A percentile compares a stretch with the other conserved stretches of the same genome.
These are phyloP conservation scores for Neurospora pannonica DNA, from an alignment of 495 filamentous ascomycete species.

Conservation along the genomic window DNA sequence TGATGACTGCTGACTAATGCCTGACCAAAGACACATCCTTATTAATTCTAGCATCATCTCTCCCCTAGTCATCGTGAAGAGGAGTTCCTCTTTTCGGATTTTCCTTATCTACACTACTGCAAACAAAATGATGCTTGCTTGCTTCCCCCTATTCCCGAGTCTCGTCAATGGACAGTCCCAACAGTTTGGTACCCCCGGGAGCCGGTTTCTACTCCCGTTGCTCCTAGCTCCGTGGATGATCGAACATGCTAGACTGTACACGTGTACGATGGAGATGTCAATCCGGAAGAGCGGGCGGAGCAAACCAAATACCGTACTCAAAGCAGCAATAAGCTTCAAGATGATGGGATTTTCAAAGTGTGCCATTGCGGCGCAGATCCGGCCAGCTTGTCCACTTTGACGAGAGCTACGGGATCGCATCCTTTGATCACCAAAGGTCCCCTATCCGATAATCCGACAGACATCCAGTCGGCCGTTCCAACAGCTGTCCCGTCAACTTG, in stretches of 20 bases:
- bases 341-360: not conserved
- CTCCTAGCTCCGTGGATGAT: not conserved
- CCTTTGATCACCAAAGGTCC: not conserved
- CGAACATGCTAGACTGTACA: not conserved
- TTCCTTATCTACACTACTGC: not conserved
- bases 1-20: not conserved
- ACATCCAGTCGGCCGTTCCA: not conserved
- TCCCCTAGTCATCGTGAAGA: not conserved
- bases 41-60: not conserved
- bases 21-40: not conserved
- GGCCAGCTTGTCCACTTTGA: not conserved
- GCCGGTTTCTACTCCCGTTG: not conserved
- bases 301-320: not conserved
- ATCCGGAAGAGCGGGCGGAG: not conserved
- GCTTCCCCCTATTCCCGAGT: not conserved
- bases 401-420: not conserved
- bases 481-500: not conserved
- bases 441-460: not conserved
- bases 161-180: not conserved
- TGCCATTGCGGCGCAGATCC: not conserved
- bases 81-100: not conserved
- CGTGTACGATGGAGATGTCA: not conserved
- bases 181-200: not conserved
- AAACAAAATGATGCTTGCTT: not conserved
- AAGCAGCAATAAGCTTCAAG: not conserved